Evolutionary conservation across 2,329 filamentous ascomycete species (phyloP).

Genomic region (Akanthomyces muscarius): DNA sequence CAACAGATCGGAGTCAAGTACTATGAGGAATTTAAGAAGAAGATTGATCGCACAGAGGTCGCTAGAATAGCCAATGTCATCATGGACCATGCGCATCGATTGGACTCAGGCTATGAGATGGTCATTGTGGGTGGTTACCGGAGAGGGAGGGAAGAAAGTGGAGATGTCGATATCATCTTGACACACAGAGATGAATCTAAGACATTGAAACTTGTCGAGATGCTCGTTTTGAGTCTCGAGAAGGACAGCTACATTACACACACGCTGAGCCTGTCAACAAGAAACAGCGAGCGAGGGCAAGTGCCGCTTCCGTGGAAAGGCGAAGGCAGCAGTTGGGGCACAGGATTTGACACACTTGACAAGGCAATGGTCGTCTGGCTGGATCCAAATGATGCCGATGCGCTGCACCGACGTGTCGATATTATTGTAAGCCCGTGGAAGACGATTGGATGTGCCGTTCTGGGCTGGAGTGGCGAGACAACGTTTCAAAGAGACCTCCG

Average conservation of each 20-base stretch:
- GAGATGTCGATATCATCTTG: slow-evolving; percentile 84
- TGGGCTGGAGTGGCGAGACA: slow-evolving; percentile 84
- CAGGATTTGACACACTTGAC: slow-evolving; percentile 82
- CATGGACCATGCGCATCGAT: slow-evolving; percentile 59
- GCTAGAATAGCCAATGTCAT: slow-evolving; percentile 63
- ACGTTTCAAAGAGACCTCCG: slow-evolving; percentile 87
- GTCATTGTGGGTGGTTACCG: slow-evolving; percentile 76
- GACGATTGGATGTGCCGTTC: slow-evolving; percentile 79
- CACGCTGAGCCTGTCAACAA: slow-evolving; percentile 66
- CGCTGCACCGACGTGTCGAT: slow-evolving; percentile 78
- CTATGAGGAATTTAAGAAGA: slow-evolving; percentile 76
- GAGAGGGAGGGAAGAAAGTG: slow-evolving; percentile 66
- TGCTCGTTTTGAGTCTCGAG: slow-evolving; percentile 70
- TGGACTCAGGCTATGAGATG: slow-evolving; percentile 54
- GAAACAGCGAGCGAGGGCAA: slow-evolving; percentile 70
- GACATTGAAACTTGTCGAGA: slow-evolving; percentile 66
- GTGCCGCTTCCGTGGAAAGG: slow-evolving; percentile 51
- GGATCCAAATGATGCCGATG: slow-evolving; percentile 21
- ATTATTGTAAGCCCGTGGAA: slow-evolving; percentile 89
- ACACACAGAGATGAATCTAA: slow-evolving; percentile 68
- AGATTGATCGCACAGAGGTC: slow-evolving; percentile 70
- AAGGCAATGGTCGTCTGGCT: slow-evolving; percentile 95
- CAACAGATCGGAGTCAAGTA: slow-evolving; percentile 95
- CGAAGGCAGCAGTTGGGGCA: slow-evolving; percentile 31
- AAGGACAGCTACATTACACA: slow-evolving; percentile 71